Evolutionary conservation across 2,329 filamentous ascomycete genomes (phyloP), one percentile per base, ranked within the genome.

Genomic region (Arachnopeziza araneosa): DNA sequence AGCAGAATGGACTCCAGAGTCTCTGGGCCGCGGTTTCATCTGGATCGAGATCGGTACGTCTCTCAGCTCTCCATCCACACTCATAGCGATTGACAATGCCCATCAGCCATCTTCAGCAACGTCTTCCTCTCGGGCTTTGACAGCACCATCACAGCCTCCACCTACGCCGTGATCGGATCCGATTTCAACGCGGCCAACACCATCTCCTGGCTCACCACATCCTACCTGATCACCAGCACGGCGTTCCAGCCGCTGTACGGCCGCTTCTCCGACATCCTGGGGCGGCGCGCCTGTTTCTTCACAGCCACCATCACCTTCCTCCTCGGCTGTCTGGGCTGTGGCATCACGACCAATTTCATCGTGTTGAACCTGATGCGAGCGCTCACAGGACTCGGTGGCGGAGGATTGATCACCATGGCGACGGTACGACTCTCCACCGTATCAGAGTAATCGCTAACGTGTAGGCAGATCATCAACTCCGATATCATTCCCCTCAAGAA

Each of bases 141-240:
- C 70, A 83, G 85, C 2, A 91, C 88, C 0, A 80, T 91, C 59
- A 91, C 88, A 70, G 88, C 87, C 0, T 85, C 88, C 1, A 89
- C 85, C 1, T 89, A 91, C 69, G 86, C 86, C 2, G 83, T 89
- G 57, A 90, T 91, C 64, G 88, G 86, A 52, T 90, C 87, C n/a
- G 83, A 89, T 66, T 91, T 91, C 69, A 78, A 84, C 63, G 83
- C 87, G 2, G 86, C 87, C 12, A 90, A 91, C 68, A 83, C 84
- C 12, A 87, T 88, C 1, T 90, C 87, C 0, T 91, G 88, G 88
- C 75, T 91, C 23, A 89, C 87, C 1, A 91, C 88, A 0, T 83
- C 86, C 0, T 91, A 90, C 67, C 78, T 91, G 23, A 77, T 91
- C 60, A 90, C 87, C 0, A 86, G 82, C 6, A 90, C 88, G 0